Evolutionary conservation across 2,329 filamentous ascomycete genomes (phyloP).

Genomic region (Coleophoma eucalyptorum): DNA sequence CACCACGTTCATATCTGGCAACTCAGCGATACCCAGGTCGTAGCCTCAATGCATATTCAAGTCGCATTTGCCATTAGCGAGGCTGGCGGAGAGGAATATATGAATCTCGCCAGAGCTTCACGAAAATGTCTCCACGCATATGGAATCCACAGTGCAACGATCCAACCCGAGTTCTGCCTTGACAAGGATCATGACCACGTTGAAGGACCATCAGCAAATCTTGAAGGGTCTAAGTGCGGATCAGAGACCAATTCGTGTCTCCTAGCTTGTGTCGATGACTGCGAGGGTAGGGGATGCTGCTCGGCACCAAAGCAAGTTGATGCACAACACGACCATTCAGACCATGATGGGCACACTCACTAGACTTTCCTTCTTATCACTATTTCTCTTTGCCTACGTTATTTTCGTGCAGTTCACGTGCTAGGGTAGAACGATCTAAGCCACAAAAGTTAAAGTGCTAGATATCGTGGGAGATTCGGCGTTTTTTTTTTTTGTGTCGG

Average conservation of each 20-base stretch:
- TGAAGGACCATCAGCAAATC: slow-evolving; percentile 10
- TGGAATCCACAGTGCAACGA: slow-evolving; percentile 94
- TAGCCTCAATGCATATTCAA: slow-evolving; percentile 91
- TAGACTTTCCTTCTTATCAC: slow-evolving; percentile 12
- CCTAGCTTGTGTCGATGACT: slow-evolving; percentile 28
- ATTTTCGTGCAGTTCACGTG: too few species aligned
- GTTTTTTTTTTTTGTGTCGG: too few species aligned
- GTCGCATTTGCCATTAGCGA: slow-evolving; percentile 86
- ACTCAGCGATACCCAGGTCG: slow-evolving; percentile 88
- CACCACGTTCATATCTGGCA: slow-evolving; percentile 99
- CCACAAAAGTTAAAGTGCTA: too few species aligned
- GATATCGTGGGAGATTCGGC: too few species aligned
- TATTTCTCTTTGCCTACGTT: too few species aligned
- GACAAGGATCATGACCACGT: slow-evolving; percentile 34
- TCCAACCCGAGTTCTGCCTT: slow-evolving; percentile 84
- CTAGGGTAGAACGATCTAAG: too few species aligned
- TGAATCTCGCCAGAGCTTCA: slow-evolving; percentile 80
- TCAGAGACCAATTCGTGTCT: slow-evolving; percentile 25
- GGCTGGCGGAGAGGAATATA: slow-evolving; percentile 76
- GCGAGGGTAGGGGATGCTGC: slow-evolving; percentile 28
- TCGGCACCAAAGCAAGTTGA: slow-evolving; percentile 12
- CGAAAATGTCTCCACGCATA: slow-evolving; percentile 89
- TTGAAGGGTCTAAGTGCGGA: slow-evolving; percentile 20
- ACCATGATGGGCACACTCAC: slow-evolving; percentile 26
- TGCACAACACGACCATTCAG: slow-evolving; percentile 19